Base-by-base conservation (phyloP, 2,329 filamentous ascomycete species). In the Cercospora zeae-maydis region DNA sequence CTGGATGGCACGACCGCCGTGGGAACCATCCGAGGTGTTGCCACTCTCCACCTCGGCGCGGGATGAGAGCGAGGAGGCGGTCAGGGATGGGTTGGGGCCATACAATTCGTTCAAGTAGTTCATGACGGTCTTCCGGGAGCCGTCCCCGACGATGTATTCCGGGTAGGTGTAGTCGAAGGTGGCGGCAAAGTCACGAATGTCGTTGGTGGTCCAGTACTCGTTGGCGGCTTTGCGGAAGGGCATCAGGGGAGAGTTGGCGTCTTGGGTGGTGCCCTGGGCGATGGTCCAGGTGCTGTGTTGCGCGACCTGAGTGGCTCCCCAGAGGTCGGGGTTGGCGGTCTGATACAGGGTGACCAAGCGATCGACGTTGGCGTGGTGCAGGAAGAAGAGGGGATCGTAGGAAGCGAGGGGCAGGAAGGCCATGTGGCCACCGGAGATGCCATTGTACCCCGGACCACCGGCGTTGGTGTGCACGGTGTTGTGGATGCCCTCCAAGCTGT, bases 331-430 rank as follows among this genome's bases (percentile, higher is more conserved):
- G 68, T 95, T 84, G 19, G 93, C 75, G 0, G 83, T 80, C 77
- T 95, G 90, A 90, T 90, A 96, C 66, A 96, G 83, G 30, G 90
- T 86, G 67, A 92, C 85, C 36, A 90, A 76, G 5, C 91, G 85
- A 72, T 96, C 91, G 7, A 91, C 83, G 75, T 90, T 92, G 68
- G 61, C 62, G 70, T 93, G 91, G 71, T 93, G 90, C 6, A 93
- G 77, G 76, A 88, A 90, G 76, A 93, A 93, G 14, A 90, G 78
- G 0, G 91, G 91, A 71, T 96, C 91, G 72, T 91, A 95, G 0
- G 88, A 83, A 2, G 90, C 59, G 16, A 90, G 69, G 87, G 88
- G 24, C 85, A 87, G 85, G 75, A 85, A 89, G 54, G 83, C 85
- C 84, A 90, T 89, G 70, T 91, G 88, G 2, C 89, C 88, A 56